These are phyloP conservation scores for Globisporangium solare DNA, from an alignment of 352 stramenopile genomes.

Conservation along the genomic window DNA sequence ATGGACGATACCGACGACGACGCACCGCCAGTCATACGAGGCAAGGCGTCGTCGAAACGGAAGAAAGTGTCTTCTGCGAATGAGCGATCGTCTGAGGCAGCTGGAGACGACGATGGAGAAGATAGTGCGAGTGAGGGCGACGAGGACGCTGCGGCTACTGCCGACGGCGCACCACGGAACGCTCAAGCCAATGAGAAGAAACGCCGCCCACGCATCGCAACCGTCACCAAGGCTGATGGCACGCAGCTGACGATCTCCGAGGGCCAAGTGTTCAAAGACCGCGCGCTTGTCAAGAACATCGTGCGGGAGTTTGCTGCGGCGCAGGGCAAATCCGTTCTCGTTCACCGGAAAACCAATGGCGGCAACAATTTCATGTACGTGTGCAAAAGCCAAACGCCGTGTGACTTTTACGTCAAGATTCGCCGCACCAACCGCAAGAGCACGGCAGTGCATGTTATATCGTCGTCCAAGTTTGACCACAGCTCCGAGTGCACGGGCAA, in stretches of 20 bases:
- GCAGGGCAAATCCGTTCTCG: constrained; percentile 30
- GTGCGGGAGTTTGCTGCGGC: constrained; percentile 38
- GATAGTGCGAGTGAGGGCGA: too few relatives aligned
- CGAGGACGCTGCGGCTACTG: too few relatives aligned
- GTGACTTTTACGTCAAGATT: constrained; percentile 36
- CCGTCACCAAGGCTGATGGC: too few relatives aligned
- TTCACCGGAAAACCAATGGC: constrained; percentile 34
- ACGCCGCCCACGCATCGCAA: too few relatives aligned
- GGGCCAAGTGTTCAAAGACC: constrained; percentile 29
- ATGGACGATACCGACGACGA: constrained; percentile 1
- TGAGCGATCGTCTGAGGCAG: too few relatives aligned
- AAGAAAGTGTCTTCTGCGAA: too few relatives aligned
- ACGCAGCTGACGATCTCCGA: constrained; percentile 7
- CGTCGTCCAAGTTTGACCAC: constrained; percentile 27
- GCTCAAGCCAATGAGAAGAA: too few relatives aligned
- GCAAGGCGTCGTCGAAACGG: too few relatives aligned
- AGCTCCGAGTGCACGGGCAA: constrained; percentile 27
- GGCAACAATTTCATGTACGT: constrained; percentile 48
- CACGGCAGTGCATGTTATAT: constrained; percentile 4
- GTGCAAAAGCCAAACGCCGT: constrained; percentile 39
- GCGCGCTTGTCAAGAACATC: constrained; percentile 28
- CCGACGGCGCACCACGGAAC: too few relatives aligned
- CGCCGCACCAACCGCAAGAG: constrained; percentile 11
- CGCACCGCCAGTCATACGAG: too few relatives aligned
- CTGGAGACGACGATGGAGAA: too few relatives aligned